phyloP scores from a whole-genome alignment of 2,329 filamentous ascomycete genomes.

The Colletotrichum chrysophilum region DNA sequence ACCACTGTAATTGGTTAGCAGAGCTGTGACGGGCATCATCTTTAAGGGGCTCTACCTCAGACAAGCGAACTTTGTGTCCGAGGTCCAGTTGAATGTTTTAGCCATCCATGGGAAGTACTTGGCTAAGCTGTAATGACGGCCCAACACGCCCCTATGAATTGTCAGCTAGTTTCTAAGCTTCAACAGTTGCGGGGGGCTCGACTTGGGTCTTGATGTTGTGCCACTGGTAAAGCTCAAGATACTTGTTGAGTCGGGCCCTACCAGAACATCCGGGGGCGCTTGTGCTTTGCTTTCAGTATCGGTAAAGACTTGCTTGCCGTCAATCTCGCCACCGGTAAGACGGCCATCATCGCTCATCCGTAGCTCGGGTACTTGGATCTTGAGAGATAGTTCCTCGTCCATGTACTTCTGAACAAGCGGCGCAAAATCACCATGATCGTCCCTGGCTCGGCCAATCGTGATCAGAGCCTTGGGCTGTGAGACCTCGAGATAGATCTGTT shows the following conservation, averaged over 20 bases:
- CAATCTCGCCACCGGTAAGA: conserved; percentile 68
- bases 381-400: conserved; percentile 72
- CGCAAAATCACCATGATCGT: conserved; percentile 55
- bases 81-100: conserved; percentile 62
- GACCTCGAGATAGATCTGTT: conserved; percentile 43
- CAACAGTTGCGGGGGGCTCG: background rate
- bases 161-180: background rate
- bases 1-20: background rate
- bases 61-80: background rate
- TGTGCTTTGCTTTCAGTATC: conserved; percentile 53
- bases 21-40: background rate
- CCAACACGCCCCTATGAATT: conserved; percentile 68
- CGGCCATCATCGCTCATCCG: conserved; percentile 73
- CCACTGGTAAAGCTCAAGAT: conserved; percentile 80
- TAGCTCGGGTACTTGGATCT: conserved; percentile 76
- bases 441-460: conserved; percentile 74
- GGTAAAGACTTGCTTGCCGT: conserved; percentile 72
- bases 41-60: background rate
- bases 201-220: conserved; percentile 64
- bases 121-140: conserved; percentile 83
- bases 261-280: conserved; percentile 70
- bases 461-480: conserved; percentile 63
- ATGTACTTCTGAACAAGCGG: conserved; percentile 58
- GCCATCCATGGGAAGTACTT: conserved; percentile 98
- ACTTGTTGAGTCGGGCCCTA: conserved; percentile 84